Base-by-base conservation (phyloP, 1,284 basidiomycete genomes). In the Phellinidium pouzarii region DNA sequence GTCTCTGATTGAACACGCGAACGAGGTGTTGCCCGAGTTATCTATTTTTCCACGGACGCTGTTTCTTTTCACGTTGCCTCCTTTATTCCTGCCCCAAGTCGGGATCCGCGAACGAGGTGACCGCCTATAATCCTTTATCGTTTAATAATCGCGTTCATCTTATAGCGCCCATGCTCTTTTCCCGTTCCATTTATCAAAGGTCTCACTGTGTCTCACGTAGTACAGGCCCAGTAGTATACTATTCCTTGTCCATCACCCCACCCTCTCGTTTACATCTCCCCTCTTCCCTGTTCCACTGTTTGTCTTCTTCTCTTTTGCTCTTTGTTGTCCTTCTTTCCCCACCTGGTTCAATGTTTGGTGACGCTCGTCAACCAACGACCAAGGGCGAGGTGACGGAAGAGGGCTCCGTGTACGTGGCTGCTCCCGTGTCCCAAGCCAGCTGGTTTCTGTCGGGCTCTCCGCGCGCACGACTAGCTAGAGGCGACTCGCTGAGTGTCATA, bases 351-450 rank as follows among this genome's bases (percentile, higher is more conserved):
- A 59, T 58, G 59, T 61, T 57, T 60, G 57, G 53, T 42, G n/a
- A 38, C 53, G 26, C 20, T 49, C 58, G 57, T 60, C 53, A 55
- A 60, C 61, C 59, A 59, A 60, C 62, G 60, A 61, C 59, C 50
- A 75, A 76, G 77, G 81, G 82, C 71, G 77, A 67, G 82, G 71
- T 69, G 74, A 71, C 71, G 70, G 71, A 79, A 87, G 84, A 87
- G 84, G 83, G 84, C 82, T 71, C 69, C 78, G 73, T 72, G 77
- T 70, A 66, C 50, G 44, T 49, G 50, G 54, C 27, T 19, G 2
- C 12, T 26, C 19, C 4, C 14, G 8, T n/a, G 31, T 34, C 29
- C 20, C 6, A n/a, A n/a, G n/a, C n/a, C n/a, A n/a, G n/a, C n/a
- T n/a, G n/a, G n/a, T n/a, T n/a, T n/a, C n/a, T n/a, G n/a, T 17